A percentile compares a stretch with the other conserved stretches of the same genome.
Conservation (phyloP, 1,284 basidiomycete species). For the Vanrija sp. region DNA sequence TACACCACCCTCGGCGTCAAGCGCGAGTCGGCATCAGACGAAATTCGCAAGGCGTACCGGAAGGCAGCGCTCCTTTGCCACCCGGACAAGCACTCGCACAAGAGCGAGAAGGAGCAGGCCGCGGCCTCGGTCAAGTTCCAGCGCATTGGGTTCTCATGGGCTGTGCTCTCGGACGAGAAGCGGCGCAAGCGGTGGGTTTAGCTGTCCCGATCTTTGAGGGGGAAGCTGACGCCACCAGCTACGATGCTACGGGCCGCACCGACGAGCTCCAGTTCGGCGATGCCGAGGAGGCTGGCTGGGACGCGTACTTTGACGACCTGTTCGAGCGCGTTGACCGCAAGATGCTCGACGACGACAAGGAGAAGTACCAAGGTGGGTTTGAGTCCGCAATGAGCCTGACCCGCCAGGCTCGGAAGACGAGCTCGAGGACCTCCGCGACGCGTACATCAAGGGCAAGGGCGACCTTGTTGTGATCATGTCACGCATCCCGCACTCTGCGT, state of each 20-base stretch:
- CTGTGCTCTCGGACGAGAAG: constrained; percentile 74
- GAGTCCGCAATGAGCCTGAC: not conserved
- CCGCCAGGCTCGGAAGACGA: constrained; percentile 75
- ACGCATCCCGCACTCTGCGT: constrained; percentile 74
- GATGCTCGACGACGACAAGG: constrained; percentile 83
- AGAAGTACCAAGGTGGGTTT: constrained; percentile 75
- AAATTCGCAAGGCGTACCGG: constrained; percentile 79
- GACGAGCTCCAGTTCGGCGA: constrained; percentile 65
- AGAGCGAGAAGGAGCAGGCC: constrained; percentile 59
- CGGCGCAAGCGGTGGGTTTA: constrained; percentile 55
- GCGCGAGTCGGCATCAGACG: constrained; percentile 57
- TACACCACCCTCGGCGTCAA: constrained; percentile 66
- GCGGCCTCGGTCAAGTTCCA: constrained; percentile 72
- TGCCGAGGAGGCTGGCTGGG: constrained; percentile 82
- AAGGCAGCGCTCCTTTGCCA: constrained; percentile 75
- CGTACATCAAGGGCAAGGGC: constrained; percentile 66
- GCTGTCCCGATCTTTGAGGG: not conserved
- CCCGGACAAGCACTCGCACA: constrained; percentile 77
- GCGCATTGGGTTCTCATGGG: constrained; percentile 84
- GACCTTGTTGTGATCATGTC: constrained; percentile 73
- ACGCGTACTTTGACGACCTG: constrained; percentile 82
- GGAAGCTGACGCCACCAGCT: constrained; percentile 43
- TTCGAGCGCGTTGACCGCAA: constrained; percentile 80
- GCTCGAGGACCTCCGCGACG: constrained; percentile 65
- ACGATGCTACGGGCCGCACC: constrained; percentile 78